Base-by-base conservation (phyloP, 805 yeast species). In the Teunomyces cretensis region DNA sequence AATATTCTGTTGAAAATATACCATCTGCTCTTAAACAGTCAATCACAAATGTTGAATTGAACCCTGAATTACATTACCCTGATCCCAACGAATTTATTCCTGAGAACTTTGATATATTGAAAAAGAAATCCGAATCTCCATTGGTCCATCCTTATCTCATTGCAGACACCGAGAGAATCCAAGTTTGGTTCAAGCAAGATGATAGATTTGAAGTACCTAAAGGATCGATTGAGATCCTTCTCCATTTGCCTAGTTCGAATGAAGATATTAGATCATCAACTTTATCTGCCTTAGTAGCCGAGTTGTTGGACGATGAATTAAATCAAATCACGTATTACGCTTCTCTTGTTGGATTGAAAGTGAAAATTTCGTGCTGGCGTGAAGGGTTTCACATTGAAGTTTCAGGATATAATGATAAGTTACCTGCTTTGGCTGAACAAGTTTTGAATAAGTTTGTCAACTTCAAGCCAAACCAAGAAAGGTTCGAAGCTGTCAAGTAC, bases 171-270 rank as follows among this genome's bases (percentile, higher is more conserved):
- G 65, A 75, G 11, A 72, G 72, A 39, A 64, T 74, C 31, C 83
- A 82, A 54, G 68, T 88, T 30, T 92, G 98, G 98, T 88, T 74
- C 63, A 92, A 92, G 62, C 85, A 85, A 55, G 96, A 92, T 67
- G 96, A 92, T 53, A 81, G 84, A 41, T 87, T 92, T 60, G 81
- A 86, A 72, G 86, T 88, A 13, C 99, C 98, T 41, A 87, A 91
- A 67, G 94, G 94, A 0, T 73, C 79, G 40, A 79, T 90, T 26
- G 78, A 79, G 32, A 61, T 88, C 43, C 72, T 78, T 33, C 74
- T 92, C 51, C 83, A 82, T 49, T 67, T 81, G 33, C 95, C 96
- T 1, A 71, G 76, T 9, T 72, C 86, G 0, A 77, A 77, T 40
- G 66, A 78, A 1, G 79, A 84, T n/a, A 81, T 88, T 2, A 64